These are phyloP conservation scores for Coemansia sp. DNA, from an alignment of 192 early-diverging fungal genomes.

Conservation along the genomic window DNA sequence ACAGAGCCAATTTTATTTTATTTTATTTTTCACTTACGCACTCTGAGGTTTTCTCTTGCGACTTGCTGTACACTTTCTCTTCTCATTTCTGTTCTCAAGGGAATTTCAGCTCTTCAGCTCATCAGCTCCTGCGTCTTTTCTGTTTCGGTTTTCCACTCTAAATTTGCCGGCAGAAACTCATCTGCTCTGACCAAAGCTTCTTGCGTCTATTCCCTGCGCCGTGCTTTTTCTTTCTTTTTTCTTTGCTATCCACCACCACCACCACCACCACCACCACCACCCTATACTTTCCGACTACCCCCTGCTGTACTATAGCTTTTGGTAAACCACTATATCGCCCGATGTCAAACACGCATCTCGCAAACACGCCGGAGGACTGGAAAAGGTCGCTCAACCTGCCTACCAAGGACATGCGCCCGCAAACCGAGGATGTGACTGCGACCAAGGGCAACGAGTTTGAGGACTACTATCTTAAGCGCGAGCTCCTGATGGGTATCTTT, in stretches of 20 bases:
- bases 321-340: conserved; percentile 22
- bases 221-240: neutral
- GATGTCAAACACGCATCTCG: conserved; percentile 45
- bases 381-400: conserved; percentile 75
- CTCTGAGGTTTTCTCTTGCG: neutral
- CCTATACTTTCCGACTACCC: neutral
- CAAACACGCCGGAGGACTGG: conserved; percentile 62
- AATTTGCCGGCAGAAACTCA: neutral
- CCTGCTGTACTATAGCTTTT: conserved; percentile 40
- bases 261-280: neutral
- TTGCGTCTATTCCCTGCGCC: neutral
- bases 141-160: conserved; percentile 1
- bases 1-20: neutral
- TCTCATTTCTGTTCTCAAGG: neutral
- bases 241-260: neutral
- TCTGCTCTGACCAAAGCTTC: conserved; percentile 8
- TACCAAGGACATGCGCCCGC: conserved; percentile 83
- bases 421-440: conserved; percentile 94
- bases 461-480: conserved; percentile 96
- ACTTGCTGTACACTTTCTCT: neutral
- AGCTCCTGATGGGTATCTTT: conserved; percentile 97
- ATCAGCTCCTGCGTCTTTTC: neutral
- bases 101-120: too few species aligned
- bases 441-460: conserved; percentile 99
- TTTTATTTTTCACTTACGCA: neutral